Evolutionary conservation across 495 filamentous ascomycete genomes (phyloP), one percentile per base, ranked within the genome.

Genomic region (Hypoxylon fragiforme): DNA sequence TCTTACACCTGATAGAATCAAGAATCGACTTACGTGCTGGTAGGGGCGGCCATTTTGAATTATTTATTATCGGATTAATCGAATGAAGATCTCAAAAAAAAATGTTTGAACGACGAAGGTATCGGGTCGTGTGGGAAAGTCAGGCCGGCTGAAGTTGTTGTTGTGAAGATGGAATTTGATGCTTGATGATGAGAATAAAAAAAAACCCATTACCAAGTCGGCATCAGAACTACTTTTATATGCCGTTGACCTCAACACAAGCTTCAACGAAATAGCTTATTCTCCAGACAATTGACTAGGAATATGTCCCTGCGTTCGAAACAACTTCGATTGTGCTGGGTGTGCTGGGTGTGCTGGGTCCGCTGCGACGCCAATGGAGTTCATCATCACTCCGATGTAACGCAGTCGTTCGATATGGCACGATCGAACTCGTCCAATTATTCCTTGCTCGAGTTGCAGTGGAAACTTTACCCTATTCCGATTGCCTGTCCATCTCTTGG

Each of bases 71-170:
- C 3, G 45, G 28, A 49, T 54, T 60, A 40, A 50, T 54, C 40
- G 31, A 44, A 44, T 11, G 36, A 45, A 55, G 50, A 60, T 60
- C 53, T 62, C 46, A 30, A 52, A 62, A 62, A 57, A 39, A 36
- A 51, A 19, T 37, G 44, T 24, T 50, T 21, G 14, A 50, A 39
- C 9, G 41, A 35, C n/a, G 11, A 38, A 30, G 7, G 21, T 8
- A 19, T 7, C 14, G 18, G 26, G 37, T 54, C 28, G 21, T 34
- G 43, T 40, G 51, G 38, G 5, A 47, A 42, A 31, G 20, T 60
- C 60, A 66, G 64, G 36, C 60, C 61, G 42, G 64, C 64, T 64
- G 63, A 63, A 57, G 54, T n/a, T n/a, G n/a, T n/a, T n/a, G n/a
- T n/a, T 41, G 28, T 60, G 54, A 46, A 40, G 31, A 44, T 58